Base-by-base conservation (phyloP, 306 rosid genomes). In the Bauhinia variegata region DNA sequence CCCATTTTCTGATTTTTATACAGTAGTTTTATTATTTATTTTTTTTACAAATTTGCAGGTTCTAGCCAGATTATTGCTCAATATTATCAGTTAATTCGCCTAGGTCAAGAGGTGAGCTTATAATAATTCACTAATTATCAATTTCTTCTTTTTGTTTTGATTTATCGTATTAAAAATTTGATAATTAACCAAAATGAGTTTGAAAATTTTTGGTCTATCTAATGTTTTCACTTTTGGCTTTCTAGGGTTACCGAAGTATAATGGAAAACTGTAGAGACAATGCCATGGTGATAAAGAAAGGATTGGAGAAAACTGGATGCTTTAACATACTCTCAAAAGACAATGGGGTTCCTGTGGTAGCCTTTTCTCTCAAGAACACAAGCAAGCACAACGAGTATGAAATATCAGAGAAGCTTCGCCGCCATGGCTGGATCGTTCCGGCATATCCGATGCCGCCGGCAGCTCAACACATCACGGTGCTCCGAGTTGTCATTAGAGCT, bases 61-160 rank as follows among this genome's bases (percentile, higher is more conserved):
- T 89, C 98, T 38, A 92, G 98, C 75, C 96, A 92, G 79, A 70
- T 92, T 33, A 92, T 92, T 81, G 98, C 98, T 73, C 98, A 92
- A n/a, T n/a, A n/a, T n/a, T n/a, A n/a, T n/a, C n/a, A n/a, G n/a
- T n/a, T n/a, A n/a, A n/a, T n/a, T n/a, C 95, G 98, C 77, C 76
- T 92, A 71, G 98, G 98, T 58, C 68, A 13, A 51, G 96, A 92
- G 95, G 97, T 91, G 42, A 68, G 75, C 38, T 39, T 38, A 11
- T 19, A 12, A 36, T 43, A 1, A 18, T 3, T 7, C 12, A 52
- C 3, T n/a, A n/a, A n/a, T n/a, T n/a, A n/a, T n/a, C n/a, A 9
- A 19, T 1, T 52, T 2, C 32, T n/a, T 48, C 19, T 6, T 4
- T 14, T 4, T 48, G n/a, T 14, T 2, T 46, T 0, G 4, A 10